Evolutionary conservation across 495 filamentous ascomycete genomes (phyloP).

Genomic region (Elaphomyces granulatus): DNA sequence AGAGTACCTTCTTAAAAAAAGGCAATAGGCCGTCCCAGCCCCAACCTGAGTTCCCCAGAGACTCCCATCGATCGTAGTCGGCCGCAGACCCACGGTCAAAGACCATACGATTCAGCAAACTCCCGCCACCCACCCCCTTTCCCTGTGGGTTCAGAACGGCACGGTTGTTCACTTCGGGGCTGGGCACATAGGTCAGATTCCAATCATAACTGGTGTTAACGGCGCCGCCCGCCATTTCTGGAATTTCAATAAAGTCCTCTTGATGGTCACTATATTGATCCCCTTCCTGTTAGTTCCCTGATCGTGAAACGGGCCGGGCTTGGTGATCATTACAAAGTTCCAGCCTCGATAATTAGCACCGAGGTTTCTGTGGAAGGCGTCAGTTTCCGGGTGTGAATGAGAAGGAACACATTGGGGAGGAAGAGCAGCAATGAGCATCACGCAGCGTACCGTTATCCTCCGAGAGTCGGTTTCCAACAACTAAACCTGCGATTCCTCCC

Average conservation of each 20-base stretch:
- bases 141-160: slow-evolving; percentile 27
- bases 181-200: slow-evolving; percentile 34
- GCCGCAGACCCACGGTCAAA: slow-evolving; percentile 23
- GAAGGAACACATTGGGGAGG: too few species aligned
- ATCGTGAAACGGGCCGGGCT: too few species aligned
- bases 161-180: slow-evolving; percentile 19
- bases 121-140: slow-evolving; percentile 42
- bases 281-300: too few species aligned
- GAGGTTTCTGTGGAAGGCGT: slow-evolving; percentile 14
- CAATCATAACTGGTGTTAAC: slow-evolving; percentile 43
- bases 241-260: too few species aligned
- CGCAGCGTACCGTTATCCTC: too few species aligned
- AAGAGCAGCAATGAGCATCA: too few species aligned
- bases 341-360: slow-evolving; percentile 44
- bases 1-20: too few species aligned
- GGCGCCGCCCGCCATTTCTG: slow-evolving; percentile 25
- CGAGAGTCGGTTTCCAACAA: slow-evolving; percentile 32
- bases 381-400: too few species aligned
- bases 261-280: too few species aligned
- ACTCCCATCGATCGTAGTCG: slow-evolving; percentile 41
- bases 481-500: slow-evolving; percentile 33
- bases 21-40: slow-evolving; percentile 32
- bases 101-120: slow-evolving; percentile 34
- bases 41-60: slow-evolving; percentile 41
- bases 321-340: too few species aligned